These are phyloP conservation scores for Stachybotrys echinatus DNA, from an alignment of 2,329 filamentous ascomycete genomes.

Conservation along the genomic window DNA sequence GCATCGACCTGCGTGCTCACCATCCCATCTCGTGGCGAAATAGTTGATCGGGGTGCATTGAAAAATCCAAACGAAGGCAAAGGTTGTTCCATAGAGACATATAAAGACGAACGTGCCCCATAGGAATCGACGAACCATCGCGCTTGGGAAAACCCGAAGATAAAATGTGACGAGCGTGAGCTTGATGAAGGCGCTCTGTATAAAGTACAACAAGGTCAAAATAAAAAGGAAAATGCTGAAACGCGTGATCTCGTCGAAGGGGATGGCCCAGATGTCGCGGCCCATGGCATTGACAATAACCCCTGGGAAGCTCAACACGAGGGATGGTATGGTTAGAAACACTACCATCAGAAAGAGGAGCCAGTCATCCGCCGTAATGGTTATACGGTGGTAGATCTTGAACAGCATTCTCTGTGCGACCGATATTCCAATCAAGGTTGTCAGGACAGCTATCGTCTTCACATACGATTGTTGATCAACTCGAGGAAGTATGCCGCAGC, in stretches of 20 bases:
- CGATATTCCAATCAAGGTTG: conserved; percentile 26
- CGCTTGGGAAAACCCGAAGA: conserved; percentile 31
- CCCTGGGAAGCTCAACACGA: conserved; percentile 14
- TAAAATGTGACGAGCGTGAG: conserved; percentile 37
- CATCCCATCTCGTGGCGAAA: conserved; percentile 37
- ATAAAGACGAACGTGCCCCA: conserved; percentile 26
- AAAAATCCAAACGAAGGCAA: conserved; percentile 25
- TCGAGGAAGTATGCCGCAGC: conserved; percentile 8
- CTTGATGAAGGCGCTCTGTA: conserved; percentile 30
- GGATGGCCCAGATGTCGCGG: conserved; percentile 26
- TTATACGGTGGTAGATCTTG: conserved; percentile 18
- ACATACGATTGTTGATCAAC: conserved; percentile 10
- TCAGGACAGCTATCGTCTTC: conserved; percentile 11
- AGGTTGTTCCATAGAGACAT: conserved; percentile 20
- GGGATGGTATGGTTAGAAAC: conserved; percentile 14
- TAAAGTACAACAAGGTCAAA: conserved; percentile 32
- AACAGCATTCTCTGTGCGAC: conserved; percentile 26
- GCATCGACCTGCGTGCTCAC: conserved; percentile 31
- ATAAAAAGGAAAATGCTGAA: conserved; percentile 25
- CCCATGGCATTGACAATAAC: conserved; percentile 22
- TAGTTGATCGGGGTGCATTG: conserved; percentile 33
- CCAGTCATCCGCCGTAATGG: conserved; percentile 25
- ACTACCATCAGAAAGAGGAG: conserved; percentile 14
- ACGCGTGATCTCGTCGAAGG: conserved; percentile 8
- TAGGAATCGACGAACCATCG: conserved; percentile 20